Conservation (phyloP, 345 rosid genomes). For the Eucalyptus pauciflora region DNA sequence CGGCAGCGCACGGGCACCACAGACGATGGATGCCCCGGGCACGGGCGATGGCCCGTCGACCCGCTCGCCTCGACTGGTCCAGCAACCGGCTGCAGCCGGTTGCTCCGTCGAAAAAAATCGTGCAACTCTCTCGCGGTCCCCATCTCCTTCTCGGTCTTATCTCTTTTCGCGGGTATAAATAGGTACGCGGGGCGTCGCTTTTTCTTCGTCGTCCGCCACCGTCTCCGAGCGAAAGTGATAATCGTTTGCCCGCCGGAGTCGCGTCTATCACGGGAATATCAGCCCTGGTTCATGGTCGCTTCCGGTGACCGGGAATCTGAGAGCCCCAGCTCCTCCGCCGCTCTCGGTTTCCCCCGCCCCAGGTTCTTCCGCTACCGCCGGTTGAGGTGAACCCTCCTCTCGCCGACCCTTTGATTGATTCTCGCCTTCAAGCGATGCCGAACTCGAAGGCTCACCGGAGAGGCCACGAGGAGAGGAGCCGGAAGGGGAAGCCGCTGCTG, state of each 20-base stretch:
- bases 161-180: neutral
- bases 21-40: neutral
- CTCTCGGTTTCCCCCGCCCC: conserved; percentile 54
- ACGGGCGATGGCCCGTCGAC: neutral
- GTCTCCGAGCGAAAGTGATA: neutral
- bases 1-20: neutral
- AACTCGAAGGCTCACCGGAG: conserved; percentile 38
- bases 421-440: conserved; percentile 19
- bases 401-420: neutral
- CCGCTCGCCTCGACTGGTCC: rapidly evolving
- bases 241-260: neutral
- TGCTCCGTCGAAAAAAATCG: neutral
- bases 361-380: conserved; percentile 55
- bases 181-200: neutral
- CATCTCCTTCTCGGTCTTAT: neutral
- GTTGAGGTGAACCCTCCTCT: conserved; percentile 18
- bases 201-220: neutral
- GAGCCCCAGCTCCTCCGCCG: conserved; percentile 29
- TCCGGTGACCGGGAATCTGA: conserved; percentile 26
- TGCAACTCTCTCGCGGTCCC: neutral
- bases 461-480: conserved; percentile 43
- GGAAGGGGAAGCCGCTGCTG: conserved; percentile 18
- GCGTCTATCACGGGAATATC: neutral
- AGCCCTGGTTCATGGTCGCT: conserved; percentile 41
- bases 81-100: neutral